Conservation (phyloP, 2,329 filamentous ascomycete genomes). For the Leptodontidium sp. region DNA sequence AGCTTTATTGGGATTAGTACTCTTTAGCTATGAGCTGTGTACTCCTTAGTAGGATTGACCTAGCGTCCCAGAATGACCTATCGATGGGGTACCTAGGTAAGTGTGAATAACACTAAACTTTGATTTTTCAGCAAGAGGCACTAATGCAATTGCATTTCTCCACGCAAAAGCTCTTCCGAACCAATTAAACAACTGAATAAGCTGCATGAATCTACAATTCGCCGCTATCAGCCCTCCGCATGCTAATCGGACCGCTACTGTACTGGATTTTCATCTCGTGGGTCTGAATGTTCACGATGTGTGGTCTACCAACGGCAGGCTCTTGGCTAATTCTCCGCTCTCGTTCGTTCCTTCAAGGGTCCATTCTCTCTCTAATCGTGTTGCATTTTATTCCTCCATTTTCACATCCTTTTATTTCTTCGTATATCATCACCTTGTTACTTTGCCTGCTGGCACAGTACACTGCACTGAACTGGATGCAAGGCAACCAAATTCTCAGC, state of each 20-base stretch:
- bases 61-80: no score
- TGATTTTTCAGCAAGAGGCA: no score
- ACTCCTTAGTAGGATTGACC: no score
- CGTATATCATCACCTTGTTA: neutral
- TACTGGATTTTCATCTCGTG: neutral
- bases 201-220: neutral
- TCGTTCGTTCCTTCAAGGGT: neutral
- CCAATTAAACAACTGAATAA: neutral
- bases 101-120: no score
- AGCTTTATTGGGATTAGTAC: no score
- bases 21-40: no score
- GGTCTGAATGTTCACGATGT: constrained; percentile 1
- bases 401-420: neutral
- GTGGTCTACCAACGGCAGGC: neutral
- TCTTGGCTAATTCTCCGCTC: constrained; percentile 7
- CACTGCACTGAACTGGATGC: neutral
- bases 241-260: neutral
- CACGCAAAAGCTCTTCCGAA: constrained; percentile 5
- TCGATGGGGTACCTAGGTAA: no score
- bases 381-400: neutral
- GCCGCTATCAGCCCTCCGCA: neutral
- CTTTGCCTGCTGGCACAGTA: neutral
- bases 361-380: neutral
- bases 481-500: neutral
- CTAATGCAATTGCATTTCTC: neutral